These are phyloP conservation scores for Nepenthes mirabilis DNA, from an alignment of 148 eudicot genomes.

Conservation along the genomic window DNA sequence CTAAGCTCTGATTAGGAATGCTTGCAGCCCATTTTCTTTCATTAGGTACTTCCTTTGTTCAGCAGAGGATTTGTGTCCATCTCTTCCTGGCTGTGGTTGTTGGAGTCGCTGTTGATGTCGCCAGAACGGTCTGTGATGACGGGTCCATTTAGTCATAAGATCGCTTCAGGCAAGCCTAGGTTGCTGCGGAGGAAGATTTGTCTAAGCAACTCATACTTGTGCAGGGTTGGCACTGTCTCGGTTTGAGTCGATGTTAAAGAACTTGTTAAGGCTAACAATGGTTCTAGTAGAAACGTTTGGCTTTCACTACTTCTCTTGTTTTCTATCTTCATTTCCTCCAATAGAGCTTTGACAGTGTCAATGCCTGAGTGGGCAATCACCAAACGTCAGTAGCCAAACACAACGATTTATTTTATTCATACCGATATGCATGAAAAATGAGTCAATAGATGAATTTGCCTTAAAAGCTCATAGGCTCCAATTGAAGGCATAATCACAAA, in stretches of 20 bases:
- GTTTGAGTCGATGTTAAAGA: constrained; percentile 33
- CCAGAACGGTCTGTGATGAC: constrained; percentile 5
- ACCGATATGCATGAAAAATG: no score
- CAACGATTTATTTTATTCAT: no score
- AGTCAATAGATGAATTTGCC: no score
- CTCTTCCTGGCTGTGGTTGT: not conserved
- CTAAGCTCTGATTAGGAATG: no score
- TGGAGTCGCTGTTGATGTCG: not conserved
- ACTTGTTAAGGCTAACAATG: constrained; percentile 38
- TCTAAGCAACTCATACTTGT: constrained; percentile 48
- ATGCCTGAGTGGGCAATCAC: constrained; percentile 33
- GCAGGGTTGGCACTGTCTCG: constrained; percentile 32
- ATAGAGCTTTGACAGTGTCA: constrained; percentile 46
- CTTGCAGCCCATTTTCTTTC: no score
- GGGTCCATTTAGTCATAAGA: constrained; percentile 57
- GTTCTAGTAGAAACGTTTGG: constrained; percentile 37
- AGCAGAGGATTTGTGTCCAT: not conserved
- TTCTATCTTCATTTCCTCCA: constrained; percentile 50
- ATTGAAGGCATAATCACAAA: no score
- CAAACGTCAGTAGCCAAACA: not conserved
- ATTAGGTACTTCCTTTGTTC: no score
- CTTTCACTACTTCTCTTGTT: constrained; percentile 17
- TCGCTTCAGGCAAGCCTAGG: constrained; percentile 43
- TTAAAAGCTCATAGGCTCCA: no score
- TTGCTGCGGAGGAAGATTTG: constrained; percentile 53